Percentiles rank a stretch among this genome's conserved stretches.
phyloP scores from a whole-genome alignment of 2,329 filamentous ascomycete species.

The Arthroderma sp. region DNA sequence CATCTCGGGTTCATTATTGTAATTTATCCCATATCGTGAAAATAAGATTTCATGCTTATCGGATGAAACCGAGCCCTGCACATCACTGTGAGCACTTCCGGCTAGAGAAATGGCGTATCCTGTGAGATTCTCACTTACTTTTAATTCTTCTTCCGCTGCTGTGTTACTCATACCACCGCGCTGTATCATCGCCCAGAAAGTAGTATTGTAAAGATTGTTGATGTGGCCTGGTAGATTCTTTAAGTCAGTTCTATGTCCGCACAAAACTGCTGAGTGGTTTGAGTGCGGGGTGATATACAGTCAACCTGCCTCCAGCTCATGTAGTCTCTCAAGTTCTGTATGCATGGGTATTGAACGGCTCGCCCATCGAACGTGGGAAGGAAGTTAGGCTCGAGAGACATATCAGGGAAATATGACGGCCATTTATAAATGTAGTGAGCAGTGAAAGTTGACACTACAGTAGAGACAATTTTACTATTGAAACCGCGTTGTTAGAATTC shows the following conservation, averaged over 20 bases:
- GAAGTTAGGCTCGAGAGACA: constrained; percentile 50
- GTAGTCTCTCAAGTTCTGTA: constrained; percentile 78
- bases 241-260: not conserved
- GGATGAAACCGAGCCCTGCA: constrained; percentile 62
- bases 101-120: not conserved
- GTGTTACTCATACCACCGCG: constrained; percentile 60
- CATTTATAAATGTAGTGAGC: constrained; percentile 78
- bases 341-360: constrained; percentile 76
- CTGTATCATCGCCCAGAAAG: constrained; percentile 82
- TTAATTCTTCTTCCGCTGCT: constrained; percentile 68
- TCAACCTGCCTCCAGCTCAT: constrained; percentile 95
- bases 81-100: constrained; percentile 11
- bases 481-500: not conserved
- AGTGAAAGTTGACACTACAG: constrained; percentile 84
- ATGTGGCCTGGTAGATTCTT: constrained; percentile 56
- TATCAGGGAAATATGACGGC: constrained; percentile 61
- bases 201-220: constrained; percentile 97
- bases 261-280: not conserved
- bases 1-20: constrained; percentile 90
- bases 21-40: constrained; percentile 79
- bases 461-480: constrained; percentile 73
- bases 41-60: constrained; percentile 98
- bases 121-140: constrained; percentile 33
- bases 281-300: constrained; percentile 41
- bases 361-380: constrained; percentile 86